Evolutionary conservation across 1,284 basidiomycete genomes (phyloP).

Genomic region (Ceratobasidium papillatum): DNA sequence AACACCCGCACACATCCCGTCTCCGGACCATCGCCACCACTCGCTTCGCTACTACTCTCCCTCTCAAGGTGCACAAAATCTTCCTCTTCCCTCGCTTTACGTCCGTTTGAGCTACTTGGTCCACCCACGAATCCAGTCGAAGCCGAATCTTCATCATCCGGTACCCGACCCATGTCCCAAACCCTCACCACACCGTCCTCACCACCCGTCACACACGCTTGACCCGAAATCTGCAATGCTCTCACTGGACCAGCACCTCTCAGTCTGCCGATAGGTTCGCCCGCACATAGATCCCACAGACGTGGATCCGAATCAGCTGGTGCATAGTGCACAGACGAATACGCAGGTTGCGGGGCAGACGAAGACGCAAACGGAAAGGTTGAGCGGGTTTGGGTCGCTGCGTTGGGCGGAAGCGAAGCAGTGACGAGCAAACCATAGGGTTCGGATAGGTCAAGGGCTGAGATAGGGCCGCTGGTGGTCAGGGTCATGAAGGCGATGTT

Average conservation of each 20-base stretch:
- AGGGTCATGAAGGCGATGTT: slow-evolving; percentile 98
- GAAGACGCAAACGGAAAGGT: slow-evolving; percentile 25
- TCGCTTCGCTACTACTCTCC: slow-evolving; percentile 43
- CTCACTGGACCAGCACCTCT: slow-evolving; percentile 78
- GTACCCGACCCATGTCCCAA: slow-evolving; percentile 87
- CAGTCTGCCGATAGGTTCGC: slow-evolving; percentile 81
- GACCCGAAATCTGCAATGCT: slow-evolving; percentile 92
- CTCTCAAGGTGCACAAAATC: slow-evolving; percentile 46
- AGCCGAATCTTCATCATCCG: slow-evolving; percentile 67
- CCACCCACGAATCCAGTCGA: slow-evolving; percentile 19
- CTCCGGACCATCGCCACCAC: slow-evolving; percentile 32
- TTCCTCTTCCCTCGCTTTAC: slow-evolving; percentile 30
- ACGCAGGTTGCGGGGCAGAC: background rate
- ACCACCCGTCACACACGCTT: slow-evolving; percentile 89
- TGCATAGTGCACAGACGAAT: slow-evolving; percentile 15
- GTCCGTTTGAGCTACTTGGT: background rate
- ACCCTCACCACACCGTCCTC: slow-evolving; percentile 84
- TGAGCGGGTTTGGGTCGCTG: background rate
- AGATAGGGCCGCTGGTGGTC: slow-evolving; percentile 78
- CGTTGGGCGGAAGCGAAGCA: slow-evolving; percentile 62
- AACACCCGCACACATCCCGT: slow-evolving; percentile 73
- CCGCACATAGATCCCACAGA: slow-evolving; percentile 89
- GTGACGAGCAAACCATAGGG: slow-evolving; percentile 95
- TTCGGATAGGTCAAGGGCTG: slow-evolving; percentile 93
- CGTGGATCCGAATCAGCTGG: slow-evolving; percentile 78